phyloP scores from a whole-genome alignment of 2,329 filamentous ascomycete genomes.

The Pseudogymnoascus destructans region DNA sequence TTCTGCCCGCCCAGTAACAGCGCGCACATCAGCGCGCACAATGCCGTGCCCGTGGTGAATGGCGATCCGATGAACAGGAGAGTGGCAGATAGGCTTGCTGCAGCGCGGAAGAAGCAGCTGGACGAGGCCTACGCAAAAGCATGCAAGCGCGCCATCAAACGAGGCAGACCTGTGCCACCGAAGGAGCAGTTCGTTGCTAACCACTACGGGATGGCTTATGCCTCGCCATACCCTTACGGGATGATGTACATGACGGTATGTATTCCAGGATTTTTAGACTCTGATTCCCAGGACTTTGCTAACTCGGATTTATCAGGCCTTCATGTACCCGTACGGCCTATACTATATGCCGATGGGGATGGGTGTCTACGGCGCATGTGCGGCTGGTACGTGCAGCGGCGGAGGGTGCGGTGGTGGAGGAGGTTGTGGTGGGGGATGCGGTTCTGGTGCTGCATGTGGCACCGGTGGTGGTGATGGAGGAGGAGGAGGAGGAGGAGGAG shows the following conservation, averaged over 20 bases:
- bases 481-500: conserved; percentile 20
- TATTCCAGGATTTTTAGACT: neutral
- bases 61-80: conserved; percentile 17
- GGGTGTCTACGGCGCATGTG: conserved; percentile 18
- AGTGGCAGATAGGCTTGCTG: conserved; percentile 19
- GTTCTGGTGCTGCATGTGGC: conserved; percentile 26
- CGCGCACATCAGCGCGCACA: conserved; percentile 63
- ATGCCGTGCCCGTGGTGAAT: conserved; percentile 37
- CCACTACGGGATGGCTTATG: conserved; percentile 27
- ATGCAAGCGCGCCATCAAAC: conserved; percentile 35
- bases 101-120: conserved; percentile 29
- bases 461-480: conserved; percentile 23
- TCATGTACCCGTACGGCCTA: conserved; percentile 21
- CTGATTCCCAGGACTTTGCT: conserved; percentile 20
- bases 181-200: conserved; percentile 36
- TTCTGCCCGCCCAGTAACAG: conserved; percentile 43
- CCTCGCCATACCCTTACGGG: neutral
- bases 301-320: conserved; percentile 11
- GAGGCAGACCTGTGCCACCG: conserved; percentile 35
- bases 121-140: conserved; percentile 46
- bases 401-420: conserved; percentile 30
- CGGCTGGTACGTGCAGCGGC: conserved; percentile 33
- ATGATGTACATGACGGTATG: conserved; percentile 6
- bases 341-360: conserved; percentile 20
- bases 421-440: conserved; percentile 33